Conservation (phyloP, 805 yeast genomes). For the Scheffersomyces stipitis region DNA sequence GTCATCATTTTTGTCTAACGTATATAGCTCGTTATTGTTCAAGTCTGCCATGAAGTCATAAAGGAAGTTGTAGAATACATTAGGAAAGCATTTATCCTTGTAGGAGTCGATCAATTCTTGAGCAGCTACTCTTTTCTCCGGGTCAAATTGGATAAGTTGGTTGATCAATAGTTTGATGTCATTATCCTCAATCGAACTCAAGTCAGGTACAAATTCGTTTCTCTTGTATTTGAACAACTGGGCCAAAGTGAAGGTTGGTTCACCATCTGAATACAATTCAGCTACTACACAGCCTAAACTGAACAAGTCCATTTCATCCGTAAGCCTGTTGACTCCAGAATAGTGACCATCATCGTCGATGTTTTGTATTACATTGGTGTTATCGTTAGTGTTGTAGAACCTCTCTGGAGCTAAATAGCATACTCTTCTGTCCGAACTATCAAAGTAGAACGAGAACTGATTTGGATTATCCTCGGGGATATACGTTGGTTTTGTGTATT, state of each 20-base stretch:
- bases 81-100: slow-evolving; percentile 59
- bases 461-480: slow-evolving; percentile 93
- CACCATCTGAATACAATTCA: slow-evolving; percentile 83
- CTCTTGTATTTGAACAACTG: slow-evolving; percentile 81
- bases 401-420: slow-evolving; percentile 97
- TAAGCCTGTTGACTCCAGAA: slow-evolving; percentile 32
- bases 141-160: slow-evolving; percentile 65
- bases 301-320: slow-evolving; percentile 77
- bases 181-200: slow-evolving; percentile 53
- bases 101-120: slow-evolving; percentile 51
- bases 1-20: slow-evolving; percentile 11
- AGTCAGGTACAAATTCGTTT: slow-evolving; percentile 64
- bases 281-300: slow-evolving; percentile 87
- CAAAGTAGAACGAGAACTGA: slow-evolving; percentile 88
- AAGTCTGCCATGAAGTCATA: slow-evolving; percentile 58
- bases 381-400: slow-evolving; percentile 45
- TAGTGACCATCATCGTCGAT: slow-evolving; percentile 22
- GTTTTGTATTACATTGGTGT: slow-evolving; percentile 15
- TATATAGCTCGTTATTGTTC: slow-evolving; percentile 21
- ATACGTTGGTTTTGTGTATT: slow-evolving; percentile 71
- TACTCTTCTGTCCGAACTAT: slow-evolving; percentile 79
- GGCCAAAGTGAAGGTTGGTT: slow-evolving; percentile 81
- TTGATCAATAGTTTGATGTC: slow-evolving; percentile 54
- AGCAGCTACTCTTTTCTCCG: slow-evolving; percentile 58
- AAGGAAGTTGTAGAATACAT: slow-evolving; percentile 63